phyloP scores from a whole-genome alignment of 192 early-diverging fungal genomes.

The Coemansia sp. region DNA sequence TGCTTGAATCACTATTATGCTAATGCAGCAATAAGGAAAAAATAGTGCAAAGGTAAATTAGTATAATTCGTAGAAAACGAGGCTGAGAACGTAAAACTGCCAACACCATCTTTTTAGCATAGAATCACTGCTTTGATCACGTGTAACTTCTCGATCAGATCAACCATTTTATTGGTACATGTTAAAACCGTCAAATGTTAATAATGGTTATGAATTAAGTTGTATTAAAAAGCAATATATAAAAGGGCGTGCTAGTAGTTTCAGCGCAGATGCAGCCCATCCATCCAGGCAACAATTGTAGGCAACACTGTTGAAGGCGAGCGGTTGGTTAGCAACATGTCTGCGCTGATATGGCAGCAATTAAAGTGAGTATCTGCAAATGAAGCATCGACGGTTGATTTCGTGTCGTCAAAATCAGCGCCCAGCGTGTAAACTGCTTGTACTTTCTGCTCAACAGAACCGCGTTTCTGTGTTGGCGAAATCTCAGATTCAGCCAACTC shows the following conservation, averaged over 20 bases:
- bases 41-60: conserved; percentile 8
- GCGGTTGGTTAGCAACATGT: conserved; percentile 18
- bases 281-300: conserved; percentile 39
- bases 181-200: neutral
- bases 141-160: too few species aligned
- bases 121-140: too few species aligned
- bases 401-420: neutral
- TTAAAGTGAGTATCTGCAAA: neutral
- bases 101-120: too few species aligned
- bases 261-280: conserved; percentile 43
- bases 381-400: neutral
- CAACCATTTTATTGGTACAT: neutral
- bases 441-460: neutral
- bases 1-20: neutral
- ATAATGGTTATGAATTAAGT: neutral
- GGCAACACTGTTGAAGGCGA: conserved; percentile 13
- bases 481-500: neutral
- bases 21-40: neutral
- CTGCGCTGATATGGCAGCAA: too few species aligned
- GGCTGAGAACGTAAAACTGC: too few species aligned
- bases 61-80: neutral
- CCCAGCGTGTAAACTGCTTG: neutral
- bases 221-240: neutral
- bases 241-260: neutral
- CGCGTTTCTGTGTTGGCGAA: neutral